These are phyloP conservation scores for Phialemoniopsis sp. DNA, from an alignment of 2,329 filamentous ascomycete species.

Conservation along the genomic window DNA sequence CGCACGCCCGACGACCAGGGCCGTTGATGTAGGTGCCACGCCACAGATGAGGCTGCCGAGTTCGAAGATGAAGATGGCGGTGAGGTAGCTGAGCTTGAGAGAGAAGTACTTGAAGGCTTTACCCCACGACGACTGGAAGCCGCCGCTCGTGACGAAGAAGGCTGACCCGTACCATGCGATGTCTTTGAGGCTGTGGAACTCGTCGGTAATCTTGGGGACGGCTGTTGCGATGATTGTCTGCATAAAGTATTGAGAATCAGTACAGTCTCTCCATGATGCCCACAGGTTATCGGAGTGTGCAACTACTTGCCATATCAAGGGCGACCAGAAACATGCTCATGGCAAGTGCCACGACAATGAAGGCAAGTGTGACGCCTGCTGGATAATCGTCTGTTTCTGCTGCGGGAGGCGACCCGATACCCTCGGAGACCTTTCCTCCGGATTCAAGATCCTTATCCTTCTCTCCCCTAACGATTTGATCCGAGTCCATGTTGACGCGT, in stretches of 20 bases:
- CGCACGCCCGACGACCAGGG: constrained; percentile 21
- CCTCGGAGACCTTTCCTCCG: no score
- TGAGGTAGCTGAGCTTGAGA: constrained; percentile 30
- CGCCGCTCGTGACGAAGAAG: constrained; percentile 31
- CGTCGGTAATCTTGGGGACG: constrained; percentile 31
- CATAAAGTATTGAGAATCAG: constrained; percentile 28
- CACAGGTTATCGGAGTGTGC: no score
- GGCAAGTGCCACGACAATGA: constrained; percentile 40
- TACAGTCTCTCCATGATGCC: no score
- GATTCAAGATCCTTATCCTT: no score
- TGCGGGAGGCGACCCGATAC: no score
- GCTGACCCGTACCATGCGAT: constrained; percentile 40
- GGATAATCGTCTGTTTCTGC: constrained; percentile 27
- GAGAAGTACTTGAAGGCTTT: constrained; percentile 35
- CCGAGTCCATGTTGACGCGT: no score
- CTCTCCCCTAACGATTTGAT: no score
- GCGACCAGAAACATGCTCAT: constrained; percentile 4
- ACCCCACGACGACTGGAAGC: constrained; percentile 28
- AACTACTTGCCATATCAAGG: not conserved
- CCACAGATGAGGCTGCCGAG: constrained; percentile 32
- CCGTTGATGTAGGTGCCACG: constrained; percentile 19
- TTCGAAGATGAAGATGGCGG: constrained; percentile 31
- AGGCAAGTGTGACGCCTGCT: constrained; percentile 28
- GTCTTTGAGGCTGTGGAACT: constrained; percentile 34
- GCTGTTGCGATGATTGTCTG: constrained; percentile 30